phyloP scores from a whole-genome alignment of 1,284 basidiomycete species.

The Cryptococcus maquisensis region DNA sequence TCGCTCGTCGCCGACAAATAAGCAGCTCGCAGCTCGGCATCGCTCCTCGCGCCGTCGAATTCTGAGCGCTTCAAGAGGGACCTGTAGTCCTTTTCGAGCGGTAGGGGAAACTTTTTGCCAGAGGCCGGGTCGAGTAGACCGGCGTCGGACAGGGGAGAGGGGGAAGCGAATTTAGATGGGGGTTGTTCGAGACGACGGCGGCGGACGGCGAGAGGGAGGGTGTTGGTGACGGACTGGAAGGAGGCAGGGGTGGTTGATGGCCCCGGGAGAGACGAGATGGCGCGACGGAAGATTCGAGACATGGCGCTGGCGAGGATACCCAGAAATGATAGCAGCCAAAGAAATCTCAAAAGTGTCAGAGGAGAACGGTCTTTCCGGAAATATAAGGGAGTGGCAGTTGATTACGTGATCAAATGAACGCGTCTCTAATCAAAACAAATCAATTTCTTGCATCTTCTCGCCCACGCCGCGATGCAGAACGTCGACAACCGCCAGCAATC shows the following conservation, averaged over 20 bases:
- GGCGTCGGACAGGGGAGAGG: slow-evolving; percentile 23
- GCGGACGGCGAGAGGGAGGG: slow-evolving; percentile 34
- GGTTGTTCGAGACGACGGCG: slow-evolving; percentile 26
- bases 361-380: slow-evolving; percentile 4
- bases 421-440: not conserved
- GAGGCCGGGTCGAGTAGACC: slow-evolving; percentile 11
- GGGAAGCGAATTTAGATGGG: slow-evolving; percentile 9
- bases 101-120: slow-evolving; percentile 23
- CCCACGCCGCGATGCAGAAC: slow-evolving; percentile 31
- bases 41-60: slow-evolving; percentile 29
- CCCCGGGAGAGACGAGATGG: slow-evolving; percentile 15
- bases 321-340: too few relatives aligned
- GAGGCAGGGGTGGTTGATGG: slow-evolving; percentile 17
- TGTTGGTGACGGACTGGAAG: slow-evolving; percentile 15
- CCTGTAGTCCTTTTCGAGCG: slow-evolving; percentile 41
- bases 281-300: slow-evolving; percentile 38
- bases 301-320: slow-evolving; percentile 14
- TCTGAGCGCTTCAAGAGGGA: slow-evolving; percentile 5
- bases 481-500: slow-evolving; percentile 33
- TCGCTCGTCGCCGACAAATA: slow-evolving; percentile 32
- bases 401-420: not conserved
- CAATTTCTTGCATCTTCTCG: not conserved
- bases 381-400: slow-evolving; percentile 12
- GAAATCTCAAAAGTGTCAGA: slow-evolving; percentile 7
- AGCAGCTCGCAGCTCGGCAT: slow-evolving; percentile 26